Evolutionary conservation across 1,139 yeast species (phyloP), one percentile per base, ranked within the genome.

Genomic region (Nematodospora anomalae): DNA sequence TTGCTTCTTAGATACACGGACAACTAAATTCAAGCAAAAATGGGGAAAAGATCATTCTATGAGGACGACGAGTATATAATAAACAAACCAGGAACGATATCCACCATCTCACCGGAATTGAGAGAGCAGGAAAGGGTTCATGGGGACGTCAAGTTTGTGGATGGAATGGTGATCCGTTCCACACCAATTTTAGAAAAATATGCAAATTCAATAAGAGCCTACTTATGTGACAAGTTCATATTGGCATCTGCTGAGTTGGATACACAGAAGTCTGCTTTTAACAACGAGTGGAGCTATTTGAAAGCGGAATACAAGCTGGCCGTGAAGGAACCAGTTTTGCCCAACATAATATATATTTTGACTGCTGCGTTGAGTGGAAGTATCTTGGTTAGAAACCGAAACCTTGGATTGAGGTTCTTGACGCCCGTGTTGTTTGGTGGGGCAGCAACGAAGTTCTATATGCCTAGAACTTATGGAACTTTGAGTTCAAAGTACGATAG

Each of bases 311-410:
- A 64, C 28, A 40, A 54, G 14, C 37, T 55, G 3, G 30, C 60
- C 18, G 55, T 70, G 26, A 54, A 56, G 36, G 76, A 71, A 38
- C 79, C 79, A 3, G 60, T 76, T 3, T 67, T 80, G 41, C 86
- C 86, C 13, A 64, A 65, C 38, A 55, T 71, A 32, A 69, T 79
- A 33, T 75, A 75, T 47, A 73, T 79, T 4, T 60, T 80, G 33
- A 79, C 85, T 1, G 62, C 71, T 3, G 59, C 80, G 3, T 68
- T 80, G 43, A 53, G 78, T 1, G 83, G 84, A 8, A 76, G 83
- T 3, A 74, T 80, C 41, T 45, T 76, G 27, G 76, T 67, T 12
- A 67, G 70, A 44, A 70, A 63, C 42, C 64, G 74, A 45, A 51
- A 70, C 2, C 55, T 78, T 4, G 76, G 77, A 1, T 30, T 74